Base-by-base conservation (phyloP, 768 basidiomycete genomes). In the Russula olivacea region DNA sequence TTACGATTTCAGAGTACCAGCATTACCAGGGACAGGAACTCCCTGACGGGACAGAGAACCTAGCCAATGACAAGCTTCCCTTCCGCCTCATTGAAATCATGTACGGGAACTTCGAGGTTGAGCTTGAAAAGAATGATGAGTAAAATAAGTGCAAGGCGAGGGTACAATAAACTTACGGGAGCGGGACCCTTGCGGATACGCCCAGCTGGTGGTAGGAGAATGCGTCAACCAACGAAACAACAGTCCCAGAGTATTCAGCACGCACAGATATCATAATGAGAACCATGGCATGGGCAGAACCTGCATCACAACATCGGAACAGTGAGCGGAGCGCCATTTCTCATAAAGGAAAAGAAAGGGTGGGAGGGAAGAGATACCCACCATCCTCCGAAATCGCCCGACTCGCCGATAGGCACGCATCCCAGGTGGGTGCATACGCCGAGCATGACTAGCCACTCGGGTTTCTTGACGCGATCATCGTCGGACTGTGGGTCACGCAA, bases 281-380 rank as follows among this genome's bases (percentile, higher is more conserved):
- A 98, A 73, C 96, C 97, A 76, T 98, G 96, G 81, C 96, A 98
- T 57, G 95, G 94, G 81, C 94, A 96, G 87, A 96, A 93, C 86
- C 86, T 87, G 56, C 4, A 38, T 28, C 6, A 45, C 59, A 12
- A 21, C 43, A n/a, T 11, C n/a, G 1, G 21, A 56, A 32, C 14
- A 25, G n/a, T 25, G 63, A 34, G 11, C 21, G 0, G 19, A 45
- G 11, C 21, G 45, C n/a, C 17, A n/a, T 11, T 34, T 55, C 38
- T 36, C 12, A 36, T 36, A 15, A 40, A 32, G 38, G 5, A 40
- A 38, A 38, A 10, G n/a, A 21, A 8, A 21, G 30, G 40, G 30
- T 3, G 56, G 52, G 15, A 6, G 30, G 30, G 30, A 30, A 4
- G 6, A 4, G 14, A 17, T n/a, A 77, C 85, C 61, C 72, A 93